Evolutionary conservation across 495 filamentous ascomycete species (phyloP), one percentile per base, ranked within the genome.

Genomic region (Hypoxylon cercidicola): DNA sequence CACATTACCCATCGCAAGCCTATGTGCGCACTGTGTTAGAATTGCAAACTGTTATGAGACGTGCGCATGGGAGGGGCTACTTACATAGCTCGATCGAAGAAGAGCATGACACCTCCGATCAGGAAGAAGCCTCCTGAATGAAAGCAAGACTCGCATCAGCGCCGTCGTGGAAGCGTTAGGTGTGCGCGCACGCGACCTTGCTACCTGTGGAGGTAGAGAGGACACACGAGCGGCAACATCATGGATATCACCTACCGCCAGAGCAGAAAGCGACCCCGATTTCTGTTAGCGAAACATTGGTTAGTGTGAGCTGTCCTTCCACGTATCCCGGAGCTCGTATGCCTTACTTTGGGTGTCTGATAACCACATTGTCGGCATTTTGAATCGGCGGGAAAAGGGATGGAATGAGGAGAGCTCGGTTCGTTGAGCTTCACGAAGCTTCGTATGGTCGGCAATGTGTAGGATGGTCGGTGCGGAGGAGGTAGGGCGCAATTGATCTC

Each of bases 221-320:
- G 50, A 30, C 55, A 60, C 41, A 58, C 66, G 48, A 70, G 49
- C 47, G 50, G 37, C 32, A 21, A 21, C 41, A 50, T 68, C 21
- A 15, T 55, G 19, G 18, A 49, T 56, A 55, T 55, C 37, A 89
- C 91, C 75, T 92, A 95, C 93, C 94, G 66, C 90, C 93, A 72
- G 90, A 92, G 84, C 93, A 97, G 82, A 98, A 98, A 77, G 92
- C 89, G 52, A 96, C 91, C 63, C 95, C 95, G 67, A 97, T 89
- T 79, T 98, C 95, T 99, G 63, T 57, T 60, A 18, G 41, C 58
- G 35, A 39, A 20, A 20, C 59, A 9, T 16, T 52, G 48, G 55
- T 69, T 37, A 69, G 66, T 21, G n/a, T 11, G 10, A 34, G 43
- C 49, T 12, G 16, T 34, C 23, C 25, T 58, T 51, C 13, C 37